Percentiles rank a stretch among this genome's conserved stretches.
Evolutionary conservation across 2,329 filamentous ascomycete genomes (phyloP).

Genomic region (Didymella sp.): DNA sequence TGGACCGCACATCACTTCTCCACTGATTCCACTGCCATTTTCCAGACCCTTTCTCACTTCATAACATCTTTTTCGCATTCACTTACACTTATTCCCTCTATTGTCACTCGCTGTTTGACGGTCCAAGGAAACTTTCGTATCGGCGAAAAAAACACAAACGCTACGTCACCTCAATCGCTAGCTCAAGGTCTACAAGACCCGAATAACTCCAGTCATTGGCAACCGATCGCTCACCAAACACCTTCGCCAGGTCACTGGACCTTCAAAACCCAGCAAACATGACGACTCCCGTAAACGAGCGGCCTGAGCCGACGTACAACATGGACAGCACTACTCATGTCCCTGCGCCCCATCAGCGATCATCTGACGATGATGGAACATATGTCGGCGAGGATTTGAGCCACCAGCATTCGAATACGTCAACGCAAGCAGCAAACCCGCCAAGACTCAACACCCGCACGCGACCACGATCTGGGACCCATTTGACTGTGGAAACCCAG

Average conservation of each 20-base stretch:
- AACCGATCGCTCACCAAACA: neutral
- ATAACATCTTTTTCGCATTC: neutral
- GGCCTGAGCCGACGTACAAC: slow-evolving; percentile 47
- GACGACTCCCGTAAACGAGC: slow-evolving; percentile 46
- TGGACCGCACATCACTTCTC: slow-evolving; percentile 19
- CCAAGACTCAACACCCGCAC: slow-evolving; percentile 15
- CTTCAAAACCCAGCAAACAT: slow-evolving; percentile 32
- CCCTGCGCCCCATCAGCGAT: slow-evolving; percentile 34
- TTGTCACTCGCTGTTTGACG: slow-evolving; percentile 6
- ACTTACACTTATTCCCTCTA: neutral
- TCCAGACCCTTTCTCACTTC: slow-evolving; percentile 1
- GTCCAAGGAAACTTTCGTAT: slow-evolving; percentile 1
- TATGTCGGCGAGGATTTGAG: slow-evolving; percentile 47
- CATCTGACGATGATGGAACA: slow-evolving; percentile 50
- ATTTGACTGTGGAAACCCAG: slow-evolving; percentile 58
- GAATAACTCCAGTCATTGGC: neutral
- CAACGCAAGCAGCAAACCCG: slow-evolving; percentile 13
- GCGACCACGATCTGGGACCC: slow-evolving; percentile 48
- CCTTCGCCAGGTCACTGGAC: slow-evolving; percentile 10
- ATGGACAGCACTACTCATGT: slow-evolving; percentile 38
- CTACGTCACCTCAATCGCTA: slow-evolving; percentile 16
- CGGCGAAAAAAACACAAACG: slow-evolving; percentile 3
- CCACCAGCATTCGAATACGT: slow-evolving; percentile 36
- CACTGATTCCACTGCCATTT: slow-evolving; percentile 8
- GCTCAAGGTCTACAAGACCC: neutral